These are phyloP conservation scores for Myriangium duriaei DNA, from an alignment of 2,329 filamentous ascomycete species.

Conservation along the genomic window DNA sequence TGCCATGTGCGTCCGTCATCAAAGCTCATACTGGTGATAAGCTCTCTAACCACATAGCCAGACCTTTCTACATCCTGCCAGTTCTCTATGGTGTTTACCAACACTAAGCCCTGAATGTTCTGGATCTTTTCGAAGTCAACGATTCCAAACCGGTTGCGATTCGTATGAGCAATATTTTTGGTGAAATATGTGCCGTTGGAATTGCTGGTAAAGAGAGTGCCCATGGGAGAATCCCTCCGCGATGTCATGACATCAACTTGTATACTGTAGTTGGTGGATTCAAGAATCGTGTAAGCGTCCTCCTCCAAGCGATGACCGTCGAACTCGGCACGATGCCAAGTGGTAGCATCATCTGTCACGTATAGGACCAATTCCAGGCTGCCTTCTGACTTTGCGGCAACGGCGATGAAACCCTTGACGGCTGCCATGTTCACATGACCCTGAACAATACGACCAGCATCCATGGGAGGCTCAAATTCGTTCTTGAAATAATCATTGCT, in stretches of 20 bases:
- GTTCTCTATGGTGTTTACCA: conserved; percentile 84
- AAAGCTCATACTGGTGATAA: conserved; percentile 78
- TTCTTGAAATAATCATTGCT: conserved; percentile 73
- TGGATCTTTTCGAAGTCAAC: conserved; percentile 95
- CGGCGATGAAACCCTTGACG: conserved; percentile 78
- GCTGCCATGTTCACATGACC: conserved; percentile 72
- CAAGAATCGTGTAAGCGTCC: conserved; percentile 79
- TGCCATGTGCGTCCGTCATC: conserved; percentile 87
- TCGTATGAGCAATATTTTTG: conserved; percentile 82
- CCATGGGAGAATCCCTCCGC: conserved; percentile 56
- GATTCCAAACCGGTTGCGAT: conserved; percentile 60
- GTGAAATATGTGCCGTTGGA: conserved; percentile 96
- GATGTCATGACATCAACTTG: conserved; percentile 84
- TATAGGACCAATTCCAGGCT: conserved; percentile 89
- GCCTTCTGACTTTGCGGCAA: conserved; percentile 63
- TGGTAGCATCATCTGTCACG: conserved; percentile 68
- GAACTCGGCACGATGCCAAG: conserved; percentile 89
- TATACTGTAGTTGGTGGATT: conserved; percentile 95
- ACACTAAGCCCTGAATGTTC: conserved; percentile 80
- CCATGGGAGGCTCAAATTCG: conserved; percentile 61
- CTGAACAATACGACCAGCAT: conserved; percentile 58
- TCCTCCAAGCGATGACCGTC: conserved; percentile 73
- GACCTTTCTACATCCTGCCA: conserved; percentile 57
- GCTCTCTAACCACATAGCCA: conserved; percentile 44
- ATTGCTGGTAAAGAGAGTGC: conserved; percentile 86